Evolutionary conservation across 352 stramenopile genomes (phyloP).

Genomic region (Phytopythium boreale): DNA sequence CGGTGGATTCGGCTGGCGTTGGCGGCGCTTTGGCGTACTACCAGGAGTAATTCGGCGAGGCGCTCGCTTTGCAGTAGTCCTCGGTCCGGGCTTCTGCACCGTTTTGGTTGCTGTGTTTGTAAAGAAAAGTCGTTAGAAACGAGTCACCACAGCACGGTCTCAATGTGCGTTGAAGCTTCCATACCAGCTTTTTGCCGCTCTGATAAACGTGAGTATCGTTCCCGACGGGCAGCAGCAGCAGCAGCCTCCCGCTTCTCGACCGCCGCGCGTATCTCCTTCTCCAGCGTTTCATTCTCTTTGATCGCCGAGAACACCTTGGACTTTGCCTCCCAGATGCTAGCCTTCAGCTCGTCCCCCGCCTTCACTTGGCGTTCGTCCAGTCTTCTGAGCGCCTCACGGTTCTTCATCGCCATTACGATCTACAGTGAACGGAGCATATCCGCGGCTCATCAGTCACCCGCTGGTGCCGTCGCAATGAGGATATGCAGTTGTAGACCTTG

Average conservation of each 20-base stretch:
- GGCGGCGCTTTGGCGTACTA: no score
- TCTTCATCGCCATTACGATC: conserved; percentile 7
- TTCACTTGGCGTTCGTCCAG: not conserved
- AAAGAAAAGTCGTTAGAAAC: not conserved
- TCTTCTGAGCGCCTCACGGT: conserved; percentile 2
- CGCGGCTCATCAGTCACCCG: not conserved
- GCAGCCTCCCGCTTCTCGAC: not conserved
- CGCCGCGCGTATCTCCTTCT: not conserved
- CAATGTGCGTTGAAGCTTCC: not conserved
- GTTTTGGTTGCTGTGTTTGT: not conserved
- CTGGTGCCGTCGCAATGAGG: not conserved
- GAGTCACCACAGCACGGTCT: not conserved
- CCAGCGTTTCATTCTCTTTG: conserved; percentile 3
- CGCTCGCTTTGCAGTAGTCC: not conserved
- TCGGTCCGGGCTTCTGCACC: not conserved
- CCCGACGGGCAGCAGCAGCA: not conserved
- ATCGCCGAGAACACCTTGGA: not conserved
- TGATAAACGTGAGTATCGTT: not conserved
- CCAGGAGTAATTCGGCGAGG: not conserved
- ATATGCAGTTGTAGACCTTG: not conserved
- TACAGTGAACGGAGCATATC: not conserved
- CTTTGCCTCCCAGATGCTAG: not conserved
- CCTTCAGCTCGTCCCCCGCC: not conserved
- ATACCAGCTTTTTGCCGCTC: conserved; percentile 5
- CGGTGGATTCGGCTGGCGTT: not conserved